phyloP scores from a whole-genome alignment of 2,329 filamentous ascomycete genomes.

The Colletotrichum orchidophilum region DNA sequence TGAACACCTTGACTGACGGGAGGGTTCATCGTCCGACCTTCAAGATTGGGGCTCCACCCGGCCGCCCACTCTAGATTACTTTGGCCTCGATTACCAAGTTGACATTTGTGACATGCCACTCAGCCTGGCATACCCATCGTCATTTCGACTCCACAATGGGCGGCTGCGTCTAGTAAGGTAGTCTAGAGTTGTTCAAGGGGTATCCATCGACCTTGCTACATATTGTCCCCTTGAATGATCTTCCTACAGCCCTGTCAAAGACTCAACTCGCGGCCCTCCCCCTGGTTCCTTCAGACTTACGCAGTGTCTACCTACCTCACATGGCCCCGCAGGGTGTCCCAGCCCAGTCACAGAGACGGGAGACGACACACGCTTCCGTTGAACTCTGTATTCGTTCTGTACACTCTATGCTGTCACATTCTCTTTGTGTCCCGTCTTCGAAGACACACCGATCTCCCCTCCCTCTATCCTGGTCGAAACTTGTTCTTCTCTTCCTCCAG shows the following conservation, averaged over 20 bases:
- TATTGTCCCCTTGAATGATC: not conserved
- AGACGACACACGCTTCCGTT: not conserved
- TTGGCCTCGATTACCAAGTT: not conserved
- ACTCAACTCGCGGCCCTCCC: not conserved
- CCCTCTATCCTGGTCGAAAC: not conserved
- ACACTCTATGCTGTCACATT: not conserved
- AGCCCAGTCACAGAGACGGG: not conserved
- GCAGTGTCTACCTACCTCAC: not conserved
- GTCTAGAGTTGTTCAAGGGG: not conserved
- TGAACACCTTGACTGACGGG: not conserved
- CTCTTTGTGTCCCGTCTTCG: not conserved
- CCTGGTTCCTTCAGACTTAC: not conserved
- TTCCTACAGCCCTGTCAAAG: not conserved
- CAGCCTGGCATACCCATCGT: not conserved
- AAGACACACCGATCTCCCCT: not conserved
- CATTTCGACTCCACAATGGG: not conserved
- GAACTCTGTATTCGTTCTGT: not conserved
- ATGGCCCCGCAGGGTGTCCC: not conserved
- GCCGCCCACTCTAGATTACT: not conserved
- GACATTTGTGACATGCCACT: not conserved
- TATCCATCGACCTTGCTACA: not conserved
- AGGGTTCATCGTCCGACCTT: not conserved
- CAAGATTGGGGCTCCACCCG: not conserved
- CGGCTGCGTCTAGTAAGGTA: too few relatives aligned
- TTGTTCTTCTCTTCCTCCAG: not conserved